Conservation (phyloP, 2,329 filamentous ascomycete species). For the Rugonectria rugulosa region DNA sequence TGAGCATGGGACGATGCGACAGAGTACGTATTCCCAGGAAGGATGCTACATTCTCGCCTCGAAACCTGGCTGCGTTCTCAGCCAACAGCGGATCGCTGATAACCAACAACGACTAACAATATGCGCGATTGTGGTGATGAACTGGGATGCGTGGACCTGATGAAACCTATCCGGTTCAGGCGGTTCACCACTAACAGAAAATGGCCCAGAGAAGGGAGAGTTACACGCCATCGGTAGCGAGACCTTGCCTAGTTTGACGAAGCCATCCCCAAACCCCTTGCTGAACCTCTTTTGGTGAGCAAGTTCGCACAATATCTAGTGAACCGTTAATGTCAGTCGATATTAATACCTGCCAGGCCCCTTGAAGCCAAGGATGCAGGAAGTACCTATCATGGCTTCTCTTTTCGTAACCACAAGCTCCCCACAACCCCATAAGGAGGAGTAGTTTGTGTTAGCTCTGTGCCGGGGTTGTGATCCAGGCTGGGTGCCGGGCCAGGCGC, state of each 20-base stretch:
- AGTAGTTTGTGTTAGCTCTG: background rate
- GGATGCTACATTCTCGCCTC: background rate
- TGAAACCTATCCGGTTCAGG: background rate
- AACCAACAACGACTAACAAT: background rate
- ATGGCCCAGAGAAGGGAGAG: background rate
- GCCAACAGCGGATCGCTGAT: background rate
- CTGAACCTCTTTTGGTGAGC: background rate
- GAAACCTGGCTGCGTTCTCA: background rate
- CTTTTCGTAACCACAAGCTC: conserved; percentile 1
- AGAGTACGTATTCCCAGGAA: background rate
- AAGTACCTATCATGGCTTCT: conserved; percentile 1
- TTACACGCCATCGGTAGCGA: background rate
- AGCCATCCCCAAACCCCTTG: background rate
- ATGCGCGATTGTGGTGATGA: background rate
- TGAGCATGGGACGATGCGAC: background rate
- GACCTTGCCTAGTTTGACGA: background rate
- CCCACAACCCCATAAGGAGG: background rate
- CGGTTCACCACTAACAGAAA: too few relatives aligned
- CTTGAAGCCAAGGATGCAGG: background rate
- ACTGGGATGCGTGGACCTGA: background rate
- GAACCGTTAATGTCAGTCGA: background rate
- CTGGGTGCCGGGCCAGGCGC: background rate
- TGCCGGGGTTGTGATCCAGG: background rate
- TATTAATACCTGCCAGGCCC: background rate
- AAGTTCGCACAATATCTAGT: background rate